phyloP scores from a whole-genome alignment of 2,329 filamentous ascomycete genomes.

The Aspergillus unguis region DNA sequence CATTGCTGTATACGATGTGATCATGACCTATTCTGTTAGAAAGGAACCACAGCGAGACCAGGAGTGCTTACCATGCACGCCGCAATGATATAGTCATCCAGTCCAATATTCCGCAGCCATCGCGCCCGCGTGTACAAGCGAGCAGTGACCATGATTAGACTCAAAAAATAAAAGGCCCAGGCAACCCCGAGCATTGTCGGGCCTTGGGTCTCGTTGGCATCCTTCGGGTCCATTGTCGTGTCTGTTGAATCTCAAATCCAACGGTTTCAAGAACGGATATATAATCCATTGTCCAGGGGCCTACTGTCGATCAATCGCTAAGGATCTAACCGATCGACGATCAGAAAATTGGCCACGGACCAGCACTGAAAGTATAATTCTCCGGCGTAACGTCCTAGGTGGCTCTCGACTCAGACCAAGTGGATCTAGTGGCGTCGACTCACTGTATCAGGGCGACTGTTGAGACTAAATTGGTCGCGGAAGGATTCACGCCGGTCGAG shows the following conservation, averaged over 20 bases:
- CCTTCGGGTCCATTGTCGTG: not conserved
- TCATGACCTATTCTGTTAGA: conserved; percentile 9
- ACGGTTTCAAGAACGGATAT: not conserved
- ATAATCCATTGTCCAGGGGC: not conserved
- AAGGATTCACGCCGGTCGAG: no score
- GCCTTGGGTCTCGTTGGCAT: conserved; percentile 30
- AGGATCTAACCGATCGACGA: no score
- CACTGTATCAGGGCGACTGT: no score
- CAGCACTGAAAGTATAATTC: no score
- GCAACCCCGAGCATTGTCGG: conserved; percentile 32
- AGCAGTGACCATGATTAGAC: conserved; percentile 29
- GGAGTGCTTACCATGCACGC: conserved; percentile 26
- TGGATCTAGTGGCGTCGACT: no score
- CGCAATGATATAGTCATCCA: conserved; percentile 40
- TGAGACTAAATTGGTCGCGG: no score
- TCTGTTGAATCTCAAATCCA: not conserved
- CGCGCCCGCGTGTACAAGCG: conserved; percentile 33
- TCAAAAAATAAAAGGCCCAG: conserved; percentile 31
- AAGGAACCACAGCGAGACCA: conserved; percentile 6
- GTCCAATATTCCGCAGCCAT: conserved; percentile 31
- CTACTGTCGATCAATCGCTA: no score
- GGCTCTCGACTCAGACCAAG: no score
- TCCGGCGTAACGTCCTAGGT: no score
- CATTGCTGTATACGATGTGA: conserved; percentile 21
- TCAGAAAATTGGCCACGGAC: no score